Conservation (phyloP, 169 alveolate genomes). For the Cystoisospora suis region DNA sequence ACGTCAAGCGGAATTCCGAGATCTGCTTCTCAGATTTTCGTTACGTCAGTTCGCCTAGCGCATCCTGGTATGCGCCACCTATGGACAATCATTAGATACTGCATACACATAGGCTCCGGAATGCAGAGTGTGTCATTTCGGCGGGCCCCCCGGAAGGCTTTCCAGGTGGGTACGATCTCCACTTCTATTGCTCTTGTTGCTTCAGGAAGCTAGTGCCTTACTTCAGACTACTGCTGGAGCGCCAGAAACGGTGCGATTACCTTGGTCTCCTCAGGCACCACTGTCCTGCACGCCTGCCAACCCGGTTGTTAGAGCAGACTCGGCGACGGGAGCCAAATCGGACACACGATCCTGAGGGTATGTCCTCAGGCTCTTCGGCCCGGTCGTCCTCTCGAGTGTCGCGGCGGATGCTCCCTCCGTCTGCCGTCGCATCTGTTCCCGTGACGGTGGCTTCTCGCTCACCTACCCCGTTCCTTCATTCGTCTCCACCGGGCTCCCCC, state of each 20-base stretch:
- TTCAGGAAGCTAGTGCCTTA: background rate
- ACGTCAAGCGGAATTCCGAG: too few relatives aligned
- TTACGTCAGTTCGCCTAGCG: background rate
- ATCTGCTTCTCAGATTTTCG: background rate
- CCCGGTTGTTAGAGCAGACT: background rate
- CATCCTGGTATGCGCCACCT: background rate
- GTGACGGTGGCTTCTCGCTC: background rate
- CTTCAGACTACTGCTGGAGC: background rate
- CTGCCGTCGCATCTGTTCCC: background rate
- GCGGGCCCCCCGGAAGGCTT: background rate
- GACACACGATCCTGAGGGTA: too few relatives aligned
- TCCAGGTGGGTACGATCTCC: background rate
- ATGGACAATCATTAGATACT: background rate
- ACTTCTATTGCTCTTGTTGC: background rate
- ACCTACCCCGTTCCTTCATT: background rate
- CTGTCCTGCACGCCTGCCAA: background rate
- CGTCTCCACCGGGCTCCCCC: background rate
- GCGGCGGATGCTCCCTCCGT: too few relatives aligned
- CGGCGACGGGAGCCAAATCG: too few relatives aligned
- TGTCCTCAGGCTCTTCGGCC: background rate
- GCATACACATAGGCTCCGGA: background rate
- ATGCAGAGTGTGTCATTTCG: background rate
- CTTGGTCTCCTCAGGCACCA: background rate
- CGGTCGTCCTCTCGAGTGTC: too few relatives aligned
- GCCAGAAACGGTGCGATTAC: conserved; percentile 2